These are phyloP conservation scores for Monosporascus sp. DNA, from an alignment of 2,329 filamentous ascomycete genomes.

Conservation along the genomic window DNA sequence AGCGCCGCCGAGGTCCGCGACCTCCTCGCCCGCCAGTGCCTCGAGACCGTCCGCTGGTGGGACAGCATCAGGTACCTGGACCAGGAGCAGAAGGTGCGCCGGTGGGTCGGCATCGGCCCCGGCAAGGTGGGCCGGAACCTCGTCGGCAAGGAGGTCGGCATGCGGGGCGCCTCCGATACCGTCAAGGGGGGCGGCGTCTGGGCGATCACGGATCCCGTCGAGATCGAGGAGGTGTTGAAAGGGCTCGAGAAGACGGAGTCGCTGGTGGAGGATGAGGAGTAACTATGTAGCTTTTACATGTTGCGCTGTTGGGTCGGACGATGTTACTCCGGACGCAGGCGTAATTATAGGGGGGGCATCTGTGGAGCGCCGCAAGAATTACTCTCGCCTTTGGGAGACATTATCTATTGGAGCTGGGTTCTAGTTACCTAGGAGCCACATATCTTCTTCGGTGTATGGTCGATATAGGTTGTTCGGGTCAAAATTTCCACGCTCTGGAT, in stretches of 20 bases:
- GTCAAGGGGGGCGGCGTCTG: conserved; percentile 89
- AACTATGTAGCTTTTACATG: conserved; percentile 1
- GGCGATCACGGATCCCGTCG: conserved; percentile 77
- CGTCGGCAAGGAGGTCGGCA: conserved; percentile 91
- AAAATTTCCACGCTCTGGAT: no score
- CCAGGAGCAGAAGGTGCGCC: conserved; percentile 70
- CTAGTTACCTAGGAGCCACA: no score
- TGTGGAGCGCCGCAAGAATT: no score
- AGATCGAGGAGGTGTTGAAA: conserved; percentile 63
- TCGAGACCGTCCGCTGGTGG: conserved; percentile 95
- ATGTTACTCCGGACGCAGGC: no score
- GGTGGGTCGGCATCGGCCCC: conserved; percentile 89
- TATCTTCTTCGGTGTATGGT: no score
- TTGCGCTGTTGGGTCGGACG: no score
- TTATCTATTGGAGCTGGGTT: no score
- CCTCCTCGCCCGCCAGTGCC: conserved; percentile 70
- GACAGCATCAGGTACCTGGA: conserved; percentile 87
- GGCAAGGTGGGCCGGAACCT: conserved; percentile 91
- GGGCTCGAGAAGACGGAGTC: conserved; percentile 60
- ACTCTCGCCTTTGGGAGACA: no score
- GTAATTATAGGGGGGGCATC: no score
- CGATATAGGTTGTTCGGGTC: no score
- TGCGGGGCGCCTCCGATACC: conserved; percentile 62
- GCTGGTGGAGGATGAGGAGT: conserved; percentile 43
- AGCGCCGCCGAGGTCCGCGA: conserved; percentile 72